Percentiles rank a stretch among this genome's conserved stretches.
Evolutionary conservation across 805 yeast species (phyloP).

Genomic region (Yarrowia bubula): DNA sequence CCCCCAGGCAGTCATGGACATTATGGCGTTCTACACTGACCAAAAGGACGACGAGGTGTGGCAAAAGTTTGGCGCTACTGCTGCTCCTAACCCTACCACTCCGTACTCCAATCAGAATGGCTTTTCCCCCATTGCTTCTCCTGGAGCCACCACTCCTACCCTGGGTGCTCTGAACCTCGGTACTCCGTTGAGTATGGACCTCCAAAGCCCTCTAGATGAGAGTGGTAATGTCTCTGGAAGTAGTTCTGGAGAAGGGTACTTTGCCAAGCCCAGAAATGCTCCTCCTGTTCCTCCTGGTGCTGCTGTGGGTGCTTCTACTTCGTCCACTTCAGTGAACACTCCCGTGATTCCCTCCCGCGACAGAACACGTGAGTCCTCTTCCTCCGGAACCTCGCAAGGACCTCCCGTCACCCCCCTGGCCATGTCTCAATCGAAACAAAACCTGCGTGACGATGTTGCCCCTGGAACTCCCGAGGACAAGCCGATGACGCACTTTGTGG

Average conservation of each 20-base stretch:
- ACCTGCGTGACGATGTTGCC: not conserved
- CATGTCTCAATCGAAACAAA: constrained; percentile 5
- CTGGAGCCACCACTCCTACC: constrained; percentile 19
- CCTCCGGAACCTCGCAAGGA: not conserved
- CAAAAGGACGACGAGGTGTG: constrained; percentile 35
- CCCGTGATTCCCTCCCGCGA: constrained; percentile 30
- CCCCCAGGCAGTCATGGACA: constrained; percentile 92
- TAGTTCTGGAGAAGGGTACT: constrained; percentile 15
- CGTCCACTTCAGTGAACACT: constrained; percentile 24
- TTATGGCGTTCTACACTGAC: constrained; percentile 69
- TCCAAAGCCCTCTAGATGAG: not conserved
- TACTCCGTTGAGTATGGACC: not conserved
- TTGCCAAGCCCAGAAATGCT: constrained; percentile 38
- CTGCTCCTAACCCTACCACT: constrained; percentile 3
- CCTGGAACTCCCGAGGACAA: constrained; percentile 10
- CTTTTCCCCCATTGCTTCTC: constrained; percentile 16
- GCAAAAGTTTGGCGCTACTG: constrained; percentile 35
- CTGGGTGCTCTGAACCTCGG: constrained; percentile 20
- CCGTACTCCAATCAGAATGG: constrained; percentile 18
- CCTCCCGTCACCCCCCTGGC: constrained; percentile 21
- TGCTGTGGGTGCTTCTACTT: not conserved
- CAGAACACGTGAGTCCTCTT: not conserved
- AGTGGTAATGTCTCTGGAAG: not conserved
- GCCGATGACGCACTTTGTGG: constrained; percentile 30
- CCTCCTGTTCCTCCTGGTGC: constrained; percentile 38